Evolutionary conservation across 1,284 basidiomycete species (phyloP).

Genomic region (Rhodofomes roseus): DNA sequence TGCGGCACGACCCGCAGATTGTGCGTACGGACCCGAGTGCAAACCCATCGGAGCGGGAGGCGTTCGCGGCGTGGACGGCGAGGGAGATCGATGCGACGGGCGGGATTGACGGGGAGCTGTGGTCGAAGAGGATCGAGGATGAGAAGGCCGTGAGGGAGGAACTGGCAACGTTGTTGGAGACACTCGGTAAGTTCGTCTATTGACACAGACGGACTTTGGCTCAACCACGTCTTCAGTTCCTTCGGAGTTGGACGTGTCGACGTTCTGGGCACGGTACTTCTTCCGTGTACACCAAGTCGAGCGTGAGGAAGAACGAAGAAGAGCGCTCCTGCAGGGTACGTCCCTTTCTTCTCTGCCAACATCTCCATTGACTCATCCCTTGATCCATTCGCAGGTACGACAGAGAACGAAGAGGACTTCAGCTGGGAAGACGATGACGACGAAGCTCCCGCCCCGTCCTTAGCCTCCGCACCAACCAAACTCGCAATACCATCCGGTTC

Average conservation of each 20-base stretch:
- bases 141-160: slow-evolving; percentile 49
- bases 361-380: slow-evolving; percentile 1
- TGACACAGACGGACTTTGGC: background rate
- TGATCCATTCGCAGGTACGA: slow-evolving; percentile 36
- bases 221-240: slow-evolving; percentile 54
- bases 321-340: slow-evolving; percentile 75
- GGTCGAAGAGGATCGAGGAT: slow-evolving; percentile 48
- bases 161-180: slow-evolving; percentile 55
- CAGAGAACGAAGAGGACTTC: slow-evolving; percentile 70
- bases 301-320: slow-evolving; percentile 78
- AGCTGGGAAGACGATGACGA: slow-evolving; percentile 80
- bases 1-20: slow-evolving; percentile 75
- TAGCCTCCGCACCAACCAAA: slow-evolving; percentile 7
- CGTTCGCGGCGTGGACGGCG: slow-evolving; percentile 62
- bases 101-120: slow-evolving; percentile 53
- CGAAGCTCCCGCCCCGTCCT: slow-evolving; percentile 38
- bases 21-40: slow-evolving; percentile 73
- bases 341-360: too few species aligned
- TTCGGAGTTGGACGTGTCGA: slow-evolving; percentile 57
- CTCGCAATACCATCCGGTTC: background rate
- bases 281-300: slow-evolving; percentile 88
- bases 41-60: slow-evolving; percentile 46
- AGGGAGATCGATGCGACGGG: slow-evolving; percentile 48
- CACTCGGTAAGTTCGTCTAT: slow-evolving; percentile 48
- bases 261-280: slow-evolving; percentile 91